phyloP scores from a whole-genome alignment of 2,329 filamentous ascomycete genomes.

The Neonectria neomacrospora region DNA sequence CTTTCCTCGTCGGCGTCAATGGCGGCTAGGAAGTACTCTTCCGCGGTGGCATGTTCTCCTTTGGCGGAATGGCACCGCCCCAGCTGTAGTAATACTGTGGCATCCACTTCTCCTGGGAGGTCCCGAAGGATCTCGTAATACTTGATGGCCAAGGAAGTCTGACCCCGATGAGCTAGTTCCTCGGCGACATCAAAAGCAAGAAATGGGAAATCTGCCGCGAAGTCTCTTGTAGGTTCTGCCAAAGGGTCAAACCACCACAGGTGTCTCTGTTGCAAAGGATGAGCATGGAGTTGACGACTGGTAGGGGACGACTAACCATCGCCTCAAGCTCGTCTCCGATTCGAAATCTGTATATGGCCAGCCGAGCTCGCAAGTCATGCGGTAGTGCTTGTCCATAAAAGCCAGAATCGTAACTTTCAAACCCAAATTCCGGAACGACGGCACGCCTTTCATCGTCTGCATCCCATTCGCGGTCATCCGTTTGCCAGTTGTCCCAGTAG shows the following conservation, averaged over 20 bases:
- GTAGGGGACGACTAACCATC: slow-evolving; percentile 63
- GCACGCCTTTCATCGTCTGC: slow-evolving; percentile 74
- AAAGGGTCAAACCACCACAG: slow-evolving; percentile 76
- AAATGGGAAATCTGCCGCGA: slow-evolving; percentile 76
- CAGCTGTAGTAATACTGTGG: slow-evolving; percentile 64
- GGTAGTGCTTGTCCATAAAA: slow-evolving; percentile 81
- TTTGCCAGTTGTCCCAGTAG: slow-evolving; percentile 78
- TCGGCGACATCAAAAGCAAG: slow-evolving; percentile 76
- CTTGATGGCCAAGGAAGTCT: slow-evolving; percentile 56
- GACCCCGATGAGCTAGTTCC: slow-evolving; percentile 52
- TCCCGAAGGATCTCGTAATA: slow-evolving; percentile 67
- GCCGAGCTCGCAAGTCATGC: slow-evolving; percentile 82
- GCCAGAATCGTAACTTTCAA: slow-evolving; percentile 61
- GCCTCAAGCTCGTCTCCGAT: slow-evolving; percentile 78
- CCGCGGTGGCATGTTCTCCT: slow-evolving; percentile 73
- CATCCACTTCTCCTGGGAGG: slow-evolving; percentile 61
- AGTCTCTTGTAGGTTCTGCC: slow-evolving; percentile 57
- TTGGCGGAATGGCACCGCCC: slow-evolving; percentile 76
- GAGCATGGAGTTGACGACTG: slow-evolving; percentile 17
- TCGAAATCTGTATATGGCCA: slow-evolving; percentile 85
- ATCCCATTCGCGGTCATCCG: slow-evolving; percentile 93
- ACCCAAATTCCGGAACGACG: slow-evolving; percentile 69
- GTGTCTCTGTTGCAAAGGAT: slow-evolving; percentile 62
- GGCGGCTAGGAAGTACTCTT: slow-evolving; percentile 80
- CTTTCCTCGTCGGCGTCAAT: slow-evolving; percentile 77